phyloP scores from a whole-genome alignment of 1,139 yeast species.

The Williopsis jadinii region DNA sequence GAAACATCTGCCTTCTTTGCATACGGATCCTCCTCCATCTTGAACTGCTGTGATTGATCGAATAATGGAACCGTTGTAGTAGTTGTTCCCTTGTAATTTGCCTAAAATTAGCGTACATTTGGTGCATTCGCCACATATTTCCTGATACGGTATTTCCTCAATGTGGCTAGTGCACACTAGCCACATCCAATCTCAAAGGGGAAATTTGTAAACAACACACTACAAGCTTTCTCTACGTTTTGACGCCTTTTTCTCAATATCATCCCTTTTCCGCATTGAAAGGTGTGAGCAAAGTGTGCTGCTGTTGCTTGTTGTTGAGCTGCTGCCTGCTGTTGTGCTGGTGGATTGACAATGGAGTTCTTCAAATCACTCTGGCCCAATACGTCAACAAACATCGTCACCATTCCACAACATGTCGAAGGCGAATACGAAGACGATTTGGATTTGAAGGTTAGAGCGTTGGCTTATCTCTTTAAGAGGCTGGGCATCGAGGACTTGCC shows the following conservation, averaged over 20 bases:
- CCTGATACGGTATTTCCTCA: no score
- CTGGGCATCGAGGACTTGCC: constrained; percentile 38
- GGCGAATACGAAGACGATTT: constrained; percentile 47
- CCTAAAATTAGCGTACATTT: no score
- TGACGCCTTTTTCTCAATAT: no score
- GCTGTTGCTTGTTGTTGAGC: no score
- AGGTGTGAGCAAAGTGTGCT: no score
- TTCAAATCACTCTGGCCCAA: constrained; percentile 21
- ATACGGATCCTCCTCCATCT: constrained; percentile 15
- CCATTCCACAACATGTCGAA: constrained; percentile 40
- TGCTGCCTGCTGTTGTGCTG: no score
- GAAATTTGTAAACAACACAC: not conserved
- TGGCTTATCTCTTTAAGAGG: constrained; percentile 50
- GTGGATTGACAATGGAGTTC: constrained; percentile 1
- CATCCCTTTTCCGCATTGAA: no score
- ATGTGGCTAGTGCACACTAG: not conserved
- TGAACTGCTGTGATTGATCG: not conserved
- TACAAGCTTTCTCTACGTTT: not conserved
- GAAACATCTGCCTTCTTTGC: constrained; percentile 34
- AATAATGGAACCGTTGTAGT: no score
- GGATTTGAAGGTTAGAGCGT: constrained; percentile 51
- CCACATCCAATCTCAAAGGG: not conserved
- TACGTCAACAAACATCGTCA: constrained; percentile 16
- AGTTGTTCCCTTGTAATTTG: no score
- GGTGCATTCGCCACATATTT: no score